Percentiles rank a stretch among this genome's conserved stretches.
These are phyloP conservation scores for Lablab purpureus DNA, from an alignment of 306 rosid species.

Conservation along the genomic window DNA sequence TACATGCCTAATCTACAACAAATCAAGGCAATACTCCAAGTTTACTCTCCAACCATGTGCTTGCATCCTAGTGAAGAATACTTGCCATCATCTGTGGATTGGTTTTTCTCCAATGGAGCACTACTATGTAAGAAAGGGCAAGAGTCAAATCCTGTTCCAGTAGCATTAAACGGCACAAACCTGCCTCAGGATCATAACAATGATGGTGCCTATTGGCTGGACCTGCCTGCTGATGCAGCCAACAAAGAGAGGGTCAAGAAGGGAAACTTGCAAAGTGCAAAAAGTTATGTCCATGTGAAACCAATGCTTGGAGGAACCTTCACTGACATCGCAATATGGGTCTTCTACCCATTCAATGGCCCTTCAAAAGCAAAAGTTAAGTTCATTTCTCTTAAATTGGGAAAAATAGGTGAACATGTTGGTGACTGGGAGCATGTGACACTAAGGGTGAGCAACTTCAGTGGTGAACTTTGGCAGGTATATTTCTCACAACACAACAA, in stretches of 20 bases:
- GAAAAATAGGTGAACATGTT: constrained; percentile 44
- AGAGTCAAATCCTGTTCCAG: constrained; percentile 61
- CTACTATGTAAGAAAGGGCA: constrained; percentile 57
- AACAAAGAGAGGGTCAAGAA: constrained; percentile 51
- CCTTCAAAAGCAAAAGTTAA: constrained; percentile 73
- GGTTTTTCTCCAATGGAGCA: constrained; percentile 80
- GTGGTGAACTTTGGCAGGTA: constrained; percentile 2
- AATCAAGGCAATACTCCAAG: constrained; percentile 54
- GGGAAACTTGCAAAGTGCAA: not conserved
- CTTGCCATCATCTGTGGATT: constrained; percentile 70
- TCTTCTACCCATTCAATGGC: constrained; percentile 89
- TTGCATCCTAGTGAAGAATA: constrained; percentile 70
- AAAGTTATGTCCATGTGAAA: constrained; percentile 5
- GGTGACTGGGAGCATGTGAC: constrained; percentile 55
- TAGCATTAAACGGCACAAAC: constrained; percentile 62
- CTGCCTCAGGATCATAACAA: constrained; percentile 76
- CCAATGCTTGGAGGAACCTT: constrained; percentile 15
- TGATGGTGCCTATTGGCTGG: constrained; percentile 78
- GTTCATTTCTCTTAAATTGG: constrained; percentile 55
- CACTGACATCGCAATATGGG: constrained; percentile 71
- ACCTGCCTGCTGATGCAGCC: constrained; percentile 48
- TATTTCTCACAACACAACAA: constrained; percentile 23
- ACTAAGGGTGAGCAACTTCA: constrained; percentile 13
- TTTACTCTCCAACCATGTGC: constrained; percentile 68
- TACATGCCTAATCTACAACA: constrained; percentile 70